Conservation (phyloP, 2,329 filamentous ascomycete genomes). For the Coleophoma crateriformis region DNA sequence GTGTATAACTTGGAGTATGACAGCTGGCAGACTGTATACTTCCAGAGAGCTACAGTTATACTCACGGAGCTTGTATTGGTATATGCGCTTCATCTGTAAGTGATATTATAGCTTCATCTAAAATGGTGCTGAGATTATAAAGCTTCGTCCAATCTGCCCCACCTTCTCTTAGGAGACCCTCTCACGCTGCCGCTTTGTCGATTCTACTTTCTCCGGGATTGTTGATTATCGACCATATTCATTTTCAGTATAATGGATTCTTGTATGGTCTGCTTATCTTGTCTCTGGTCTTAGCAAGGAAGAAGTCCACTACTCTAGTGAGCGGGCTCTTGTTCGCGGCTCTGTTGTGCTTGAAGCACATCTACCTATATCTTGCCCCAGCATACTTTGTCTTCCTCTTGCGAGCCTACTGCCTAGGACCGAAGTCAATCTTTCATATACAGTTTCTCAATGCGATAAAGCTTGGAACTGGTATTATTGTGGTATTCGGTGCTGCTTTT, state of each 20-base stretch:
- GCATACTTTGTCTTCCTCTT: constrained; percentile 94
- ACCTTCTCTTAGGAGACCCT: constrained; percentile 60
- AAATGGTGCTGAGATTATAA: constrained; percentile 15
- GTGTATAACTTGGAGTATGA: constrained; percentile 79
- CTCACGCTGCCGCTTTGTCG: constrained; percentile 82
- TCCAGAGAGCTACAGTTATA: constrained; percentile 86
- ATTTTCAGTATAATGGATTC: constrained; percentile 98
- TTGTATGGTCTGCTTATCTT: constrained; percentile 87
- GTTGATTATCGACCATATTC: constrained; percentile 95
- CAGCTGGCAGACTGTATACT: constrained; percentile 91
- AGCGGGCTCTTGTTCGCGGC: constrained; percentile 82
- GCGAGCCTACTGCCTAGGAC: constrained; percentile 80
- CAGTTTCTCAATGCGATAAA: constrained; percentile 77
- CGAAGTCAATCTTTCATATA: constrained; percentile 69
- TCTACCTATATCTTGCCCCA: constrained; percentile 92
- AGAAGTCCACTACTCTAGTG: constrained; percentile 65
- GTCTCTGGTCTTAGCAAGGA: constrained; percentile 77
- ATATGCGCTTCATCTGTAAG: constrained; percentile 73
- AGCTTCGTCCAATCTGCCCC: constrained; percentile 74
- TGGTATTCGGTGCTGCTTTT: constrained; percentile 75
- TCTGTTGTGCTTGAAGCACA: constrained; percentile 92
- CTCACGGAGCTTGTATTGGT: constrained; percentile 77
- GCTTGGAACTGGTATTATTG: constrained; percentile 66
- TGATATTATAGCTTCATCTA: constrained; percentile 1
- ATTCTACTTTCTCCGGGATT: constrained; percentile 88